Conservation (phyloP, 257 asterid species). For the Solanum etuberosum region DNA sequence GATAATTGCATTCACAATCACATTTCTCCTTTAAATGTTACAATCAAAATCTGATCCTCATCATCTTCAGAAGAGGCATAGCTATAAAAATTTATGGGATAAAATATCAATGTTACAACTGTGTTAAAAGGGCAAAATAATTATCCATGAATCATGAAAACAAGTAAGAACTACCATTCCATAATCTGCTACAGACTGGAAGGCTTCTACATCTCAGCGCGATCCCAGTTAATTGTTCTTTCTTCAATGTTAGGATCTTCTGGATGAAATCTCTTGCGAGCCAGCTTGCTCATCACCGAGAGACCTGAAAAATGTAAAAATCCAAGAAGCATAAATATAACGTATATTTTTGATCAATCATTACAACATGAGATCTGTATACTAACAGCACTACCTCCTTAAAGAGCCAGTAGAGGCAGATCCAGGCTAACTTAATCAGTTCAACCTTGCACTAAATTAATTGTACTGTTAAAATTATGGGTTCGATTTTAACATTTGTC, state of each 20-base stretch:
- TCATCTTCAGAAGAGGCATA: neutral
- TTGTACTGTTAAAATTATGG: neutral
- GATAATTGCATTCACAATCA: neutral
- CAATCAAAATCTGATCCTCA: neutral
- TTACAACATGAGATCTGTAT: neutral
- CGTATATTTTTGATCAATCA: neutral
- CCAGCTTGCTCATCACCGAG: constrained; percentile 8
- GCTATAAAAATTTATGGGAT: neutral
- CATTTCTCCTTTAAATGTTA: neutral
- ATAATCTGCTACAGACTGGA: neutral
- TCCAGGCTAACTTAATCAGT: neutral
- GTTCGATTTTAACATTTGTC: neutral
- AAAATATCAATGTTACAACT: neutral
- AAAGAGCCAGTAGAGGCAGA: neutral
- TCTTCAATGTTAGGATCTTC: constrained; percentile 1
- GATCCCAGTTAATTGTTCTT: constrained; percentile 7
- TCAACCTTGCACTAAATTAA: neutral
- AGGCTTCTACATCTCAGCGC: neutral
- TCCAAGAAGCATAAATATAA: neutral
- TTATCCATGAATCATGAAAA: neutral
- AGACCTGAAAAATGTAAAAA: constrained; percentile 3
- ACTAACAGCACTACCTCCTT: neutral
- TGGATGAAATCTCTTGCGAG: neutral
- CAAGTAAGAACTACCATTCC: neutral
- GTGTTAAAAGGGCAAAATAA: neutral